Evolutionary conservation across 305 asterid genomes (phyloP), one percentile per base, ranked within the genome.

Genomic region (Andrographis paniculata): DNA sequence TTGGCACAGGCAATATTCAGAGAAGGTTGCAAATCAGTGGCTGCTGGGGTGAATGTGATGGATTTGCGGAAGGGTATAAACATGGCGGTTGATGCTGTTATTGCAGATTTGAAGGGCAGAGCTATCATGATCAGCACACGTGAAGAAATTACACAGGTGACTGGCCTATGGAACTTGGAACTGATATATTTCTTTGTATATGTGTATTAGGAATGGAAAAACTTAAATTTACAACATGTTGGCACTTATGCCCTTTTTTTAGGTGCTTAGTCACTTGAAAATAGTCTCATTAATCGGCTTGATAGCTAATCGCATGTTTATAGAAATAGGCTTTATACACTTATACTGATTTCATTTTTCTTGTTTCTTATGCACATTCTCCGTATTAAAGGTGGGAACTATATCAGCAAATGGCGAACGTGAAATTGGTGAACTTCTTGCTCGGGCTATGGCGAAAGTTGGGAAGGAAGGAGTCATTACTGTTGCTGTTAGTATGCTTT

Each of bases 381-480:
- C 36, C 55, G 50, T 14, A 50, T 52, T 79, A 13, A 52, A 87
- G 94, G 94, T 83, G 61, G 96, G 77, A 38, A 80, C 96, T 28
- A 74, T 87, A 64, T 83, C 96, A 53, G 94, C 93, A 38, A 87
- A 87, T 52, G 89, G 93, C 52, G 96, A 87, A 63, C 76, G 66
- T 38, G 91, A 80, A 63, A 87, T 87, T 60, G 96, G 96, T 63
- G 96, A 87, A 62, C 50, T 74, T 39, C 61, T 87, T 65, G 94
- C 93, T 39, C 80, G 83, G 57, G 96, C 93, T 28, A 87, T 87
- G 93, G 94, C 78, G 79, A 83, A 78, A 80, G 96, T 87, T 61
- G 94, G 94, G 59, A 87, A 80, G 77, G 91, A 87, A 63, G 96
- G 96, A 58, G 78, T 87, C 60, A 83, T 87, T 53, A 83, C 93